Base-by-base conservation (phyloP, 1,284 basidiomycete species). In the Cutaneotrichosporon sp. region DNA sequence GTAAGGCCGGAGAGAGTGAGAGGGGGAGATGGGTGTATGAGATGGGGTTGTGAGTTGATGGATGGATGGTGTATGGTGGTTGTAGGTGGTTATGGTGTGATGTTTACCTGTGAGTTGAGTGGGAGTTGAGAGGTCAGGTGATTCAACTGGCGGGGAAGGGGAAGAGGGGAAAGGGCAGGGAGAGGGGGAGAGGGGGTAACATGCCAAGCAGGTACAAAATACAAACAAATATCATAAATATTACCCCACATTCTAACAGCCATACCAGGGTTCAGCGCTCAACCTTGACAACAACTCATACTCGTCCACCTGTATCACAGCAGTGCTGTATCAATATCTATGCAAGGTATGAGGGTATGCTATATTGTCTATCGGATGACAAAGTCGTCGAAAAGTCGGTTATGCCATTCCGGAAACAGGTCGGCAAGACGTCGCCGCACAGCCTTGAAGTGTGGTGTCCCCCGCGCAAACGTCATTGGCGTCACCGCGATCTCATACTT, bases 391-490 rank as follows among this genome's bases (percentile, higher is more conserved):
- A 53, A 30, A 14, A 53, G 30, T 31, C 31, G 51, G 14, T 32
- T 14, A 30, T 53, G 31, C 11, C 31, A 53, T 8, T 32, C 51
- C 13, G 51, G 30, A n/a, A n/a, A 34, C 31, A 46, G 42, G 42
- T 46, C 42, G 18, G 42, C 42, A 7, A 46, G 42, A 3, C 42
- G 42, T 18, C 42, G 42, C 42, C 42, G 16, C 42, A 46, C 42
- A 4, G 7, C 18, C 42, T 46, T 46, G 42, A n/a, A 14, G 26
- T 31, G 26, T 18, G 51, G 31, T n/a, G 18, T 32, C 2, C 59
- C 55, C 46, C 59, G 40, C 30, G 57, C 57, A 49, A 64, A 64
- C 62, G 64, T 67, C 56, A 58, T 18, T 5, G 58, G 52, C 21
- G 62, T 56, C 9, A 36, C 22, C 5, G 31, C 53, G 14, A 64